These are phyloP conservation scores for Sporothrix inflata DNA, from an alignment of 2,329 filamentous ascomycete species.

Conservation along the genomic window DNA sequence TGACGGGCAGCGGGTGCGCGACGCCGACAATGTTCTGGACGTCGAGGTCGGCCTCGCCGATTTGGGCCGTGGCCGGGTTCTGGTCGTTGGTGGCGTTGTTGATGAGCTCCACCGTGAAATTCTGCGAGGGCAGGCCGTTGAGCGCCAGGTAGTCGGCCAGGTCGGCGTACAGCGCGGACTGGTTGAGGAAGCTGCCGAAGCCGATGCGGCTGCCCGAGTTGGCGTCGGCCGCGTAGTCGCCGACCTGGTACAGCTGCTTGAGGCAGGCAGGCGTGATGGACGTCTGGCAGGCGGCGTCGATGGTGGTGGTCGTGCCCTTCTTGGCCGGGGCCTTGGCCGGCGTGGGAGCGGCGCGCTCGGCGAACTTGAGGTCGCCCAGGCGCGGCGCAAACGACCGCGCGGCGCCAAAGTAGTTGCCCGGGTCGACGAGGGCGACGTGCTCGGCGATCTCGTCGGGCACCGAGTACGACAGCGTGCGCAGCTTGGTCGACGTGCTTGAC, in stretches of 20 bases:
- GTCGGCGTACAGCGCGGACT: constrained; percentile 54
- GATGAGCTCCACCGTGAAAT: constrained; percentile 60
- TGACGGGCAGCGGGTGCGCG: constrained; percentile 47
- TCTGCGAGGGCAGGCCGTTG: constrained; percentile 53
- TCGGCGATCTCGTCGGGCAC: constrained; percentile 59
- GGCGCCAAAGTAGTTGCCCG: constrained; percentile 63
- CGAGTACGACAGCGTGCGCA: constrained; percentile 62
- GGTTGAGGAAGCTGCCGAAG: constrained; percentile 50
- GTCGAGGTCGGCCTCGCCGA: constrained; percentile 65
- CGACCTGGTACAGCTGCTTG: constrained; percentile 52
- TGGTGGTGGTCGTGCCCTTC: constrained; percentile 42
- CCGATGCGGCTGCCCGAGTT: constrained; percentile 46
- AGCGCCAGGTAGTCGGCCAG: constrained; percentile 56
- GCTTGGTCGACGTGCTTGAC: constrained; percentile 40
- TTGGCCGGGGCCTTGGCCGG: neutral
- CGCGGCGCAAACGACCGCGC: constrained; percentile 26
- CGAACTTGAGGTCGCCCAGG: constrained; percentile 16
- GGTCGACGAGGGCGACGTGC: constrained; percentile 65
- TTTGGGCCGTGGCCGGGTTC: constrained; percentile 38
- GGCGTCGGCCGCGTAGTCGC: constrained; percentile 42
- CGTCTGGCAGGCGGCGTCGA: constrained; percentile 37
- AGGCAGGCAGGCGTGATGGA: constrained; percentile 54
- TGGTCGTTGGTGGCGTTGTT: constrained; percentile 58
- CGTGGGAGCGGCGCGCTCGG: neutral
- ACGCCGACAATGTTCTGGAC: constrained; percentile 63